Conservation (phyloP, 352 stramenopile species). For the Phytophthora tentaculata region DNA sequence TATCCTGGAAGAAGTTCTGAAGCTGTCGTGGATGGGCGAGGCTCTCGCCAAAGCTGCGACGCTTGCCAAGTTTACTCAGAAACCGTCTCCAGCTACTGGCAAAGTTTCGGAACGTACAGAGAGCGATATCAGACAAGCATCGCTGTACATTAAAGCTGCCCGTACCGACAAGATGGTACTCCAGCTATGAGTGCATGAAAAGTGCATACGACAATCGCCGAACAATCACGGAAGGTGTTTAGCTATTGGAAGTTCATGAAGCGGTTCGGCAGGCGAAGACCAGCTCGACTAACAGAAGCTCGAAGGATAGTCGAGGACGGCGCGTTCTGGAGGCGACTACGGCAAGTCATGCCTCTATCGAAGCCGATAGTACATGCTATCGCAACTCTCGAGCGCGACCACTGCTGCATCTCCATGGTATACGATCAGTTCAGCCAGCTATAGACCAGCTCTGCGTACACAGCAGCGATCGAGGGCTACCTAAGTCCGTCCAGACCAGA, state of each 20-base stretch:
- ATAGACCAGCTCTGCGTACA: no score
- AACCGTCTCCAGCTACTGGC: slow-evolving; percentile 2
- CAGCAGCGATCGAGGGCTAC: no score
- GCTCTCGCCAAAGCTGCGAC: background rate
- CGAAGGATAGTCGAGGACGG: background rate
- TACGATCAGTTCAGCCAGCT: no score
- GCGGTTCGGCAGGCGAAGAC: background rate
- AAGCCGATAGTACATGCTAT: background rate
- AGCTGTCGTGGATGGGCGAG: background rate
- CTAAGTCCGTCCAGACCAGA: no score
- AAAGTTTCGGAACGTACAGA: background rate
- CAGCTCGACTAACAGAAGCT: background rate
- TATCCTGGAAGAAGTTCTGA: slow-evolving; percentile 1
- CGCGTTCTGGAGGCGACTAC: background rate
- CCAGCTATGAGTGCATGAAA: slow-evolving; percentile 1
- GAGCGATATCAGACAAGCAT: no score
- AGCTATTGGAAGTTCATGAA: background rate
- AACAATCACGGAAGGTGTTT: background rate
- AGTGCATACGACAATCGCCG: background rate
- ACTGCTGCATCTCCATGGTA: slow-evolving; percentile 3
- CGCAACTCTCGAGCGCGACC: no score
- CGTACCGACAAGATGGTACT: no score
- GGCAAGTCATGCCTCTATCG: background rate
- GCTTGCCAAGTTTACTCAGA: slow-evolving; percentile 1
- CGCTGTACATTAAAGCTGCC: background rate